A percentile compares a stretch with the other conserved stretches of the same genome.
Evolutionary conservation across 208 protist species (phyloP).

Genomic region (Trypanosoma caninum): DNA sequence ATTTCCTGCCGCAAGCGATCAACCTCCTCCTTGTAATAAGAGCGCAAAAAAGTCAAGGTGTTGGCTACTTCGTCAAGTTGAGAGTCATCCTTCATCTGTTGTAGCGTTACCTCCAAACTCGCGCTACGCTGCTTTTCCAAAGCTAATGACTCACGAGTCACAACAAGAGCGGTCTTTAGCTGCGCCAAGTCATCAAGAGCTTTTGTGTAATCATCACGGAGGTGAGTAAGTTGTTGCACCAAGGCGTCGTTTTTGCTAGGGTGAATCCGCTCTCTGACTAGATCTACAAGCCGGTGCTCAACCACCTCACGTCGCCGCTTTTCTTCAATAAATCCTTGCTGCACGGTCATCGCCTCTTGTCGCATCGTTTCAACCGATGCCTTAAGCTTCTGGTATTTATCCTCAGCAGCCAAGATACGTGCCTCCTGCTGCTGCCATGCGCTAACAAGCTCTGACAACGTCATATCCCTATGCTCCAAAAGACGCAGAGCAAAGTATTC

Average conservation of each 20-base stretch:
- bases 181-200: constrained; percentile 75
- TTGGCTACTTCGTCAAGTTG: constrained; percentile 54
- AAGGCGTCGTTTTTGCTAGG: constrained; percentile 30
- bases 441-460: constrained; percentile 77
- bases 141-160: constrained; percentile 43
- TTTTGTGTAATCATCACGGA: constrained; percentile 58
- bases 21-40: constrained; percentile 46
- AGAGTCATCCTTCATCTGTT: constrained; percentile 47
- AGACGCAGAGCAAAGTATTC: constrained; percentile 74
- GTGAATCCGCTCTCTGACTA: constrained; percentile 63
- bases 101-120: constrained; percentile 26
- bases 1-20: constrained; percentile 26
- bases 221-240: constrained; percentile 43
- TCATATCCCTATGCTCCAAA: constrained; percentile 70
- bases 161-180: constrained; percentile 54
- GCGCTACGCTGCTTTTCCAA: constrained; percentile 18
- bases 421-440: constrained; percentile 58
- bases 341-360: constrained; percentile 59
- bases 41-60: constrained; percentile 49
- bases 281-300: constrained; percentile 71
- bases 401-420: constrained; percentile 40
- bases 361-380: constrained; percentile 33
- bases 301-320: constrained; percentile 63
- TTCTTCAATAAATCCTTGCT: constrained; percentile 72
- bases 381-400: constrained; percentile 35